Evolutionary conservation across 2,329 filamentous ascomycete genomes (phyloP).

Genomic region (Polytolypa hystricis): DNA sequence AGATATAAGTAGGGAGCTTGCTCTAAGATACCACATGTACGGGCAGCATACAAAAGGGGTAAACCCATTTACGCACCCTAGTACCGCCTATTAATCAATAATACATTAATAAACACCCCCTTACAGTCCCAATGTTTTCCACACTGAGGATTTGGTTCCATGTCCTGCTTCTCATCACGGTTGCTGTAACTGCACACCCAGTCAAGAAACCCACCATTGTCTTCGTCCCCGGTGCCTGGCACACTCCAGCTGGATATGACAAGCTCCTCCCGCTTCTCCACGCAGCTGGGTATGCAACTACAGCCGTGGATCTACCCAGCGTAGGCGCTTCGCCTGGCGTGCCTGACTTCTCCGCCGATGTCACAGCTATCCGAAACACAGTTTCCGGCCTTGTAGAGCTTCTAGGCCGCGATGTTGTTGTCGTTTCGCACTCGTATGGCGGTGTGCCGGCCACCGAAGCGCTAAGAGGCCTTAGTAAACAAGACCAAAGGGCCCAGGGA

Average conservation of each 20-base stretch:
- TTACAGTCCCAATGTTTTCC: no score
- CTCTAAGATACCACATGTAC: no score
- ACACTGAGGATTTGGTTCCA: no score
- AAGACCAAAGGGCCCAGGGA: constrained; percentile 4
- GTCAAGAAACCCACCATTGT: constrained; percentile 29
- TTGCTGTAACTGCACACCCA: no score
- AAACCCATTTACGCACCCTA: no score
- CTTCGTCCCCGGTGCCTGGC: constrained; percentile 28
- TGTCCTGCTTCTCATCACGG: no score
- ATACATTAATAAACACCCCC: no score
- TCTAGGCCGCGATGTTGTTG: constrained; percentile 23
- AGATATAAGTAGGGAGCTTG: no score
- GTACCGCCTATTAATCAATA: no score
- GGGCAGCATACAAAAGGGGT: no score
- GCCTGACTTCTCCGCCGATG: constrained; percentile 17
- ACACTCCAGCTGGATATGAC: constrained; percentile 20
- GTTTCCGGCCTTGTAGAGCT: constrained; percentile 21
- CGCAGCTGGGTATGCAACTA: constrained; percentile 19
- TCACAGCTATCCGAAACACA: constrained; percentile 16
- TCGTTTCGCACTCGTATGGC: constrained; percentile 28
- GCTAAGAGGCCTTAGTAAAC: constrained; percentile 16
- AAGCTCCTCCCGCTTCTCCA: constrained; percentile 20
- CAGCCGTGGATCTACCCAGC: constrained; percentile 9
- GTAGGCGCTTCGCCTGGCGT: constrained; percentile 7
- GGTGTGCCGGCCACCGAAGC: constrained; percentile 21